Evolutionary conservation across 2,329 filamentous ascomycete genomes (phyloP).

Genomic region (Botrytis pseudocinerea): DNA sequence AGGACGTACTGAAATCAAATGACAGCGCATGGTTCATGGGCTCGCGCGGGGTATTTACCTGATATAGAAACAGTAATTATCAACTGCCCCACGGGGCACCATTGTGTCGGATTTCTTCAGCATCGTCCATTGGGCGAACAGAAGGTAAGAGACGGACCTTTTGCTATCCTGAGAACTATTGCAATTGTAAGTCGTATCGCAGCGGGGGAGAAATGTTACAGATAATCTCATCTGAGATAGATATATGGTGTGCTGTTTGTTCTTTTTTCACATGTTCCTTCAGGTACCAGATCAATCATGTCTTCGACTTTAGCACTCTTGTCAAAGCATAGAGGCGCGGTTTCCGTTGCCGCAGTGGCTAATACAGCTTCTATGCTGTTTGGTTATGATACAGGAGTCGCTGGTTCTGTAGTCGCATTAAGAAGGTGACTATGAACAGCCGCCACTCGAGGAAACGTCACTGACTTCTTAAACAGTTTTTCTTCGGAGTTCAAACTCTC

Average conservation of each 20-base stretch:
- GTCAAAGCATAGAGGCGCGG: slow-evolving; percentile 29
- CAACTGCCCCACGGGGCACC: slow-evolving; percentile 4
- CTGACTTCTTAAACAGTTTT: not conserved
- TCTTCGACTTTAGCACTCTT: slow-evolving; percentile 18
- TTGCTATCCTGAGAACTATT: not conserved
- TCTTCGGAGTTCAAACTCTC: slow-evolving; percentile 26
- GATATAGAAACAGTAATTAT: not conserved
- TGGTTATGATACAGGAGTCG: slow-evolving; percentile 35
- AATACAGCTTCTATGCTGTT: slow-evolving; percentile 33
- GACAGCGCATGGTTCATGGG: slow-evolving; percentile 9
- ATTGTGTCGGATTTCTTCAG: not conserved
- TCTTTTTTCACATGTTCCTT: not conserved
- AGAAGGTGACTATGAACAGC: slow-evolving; percentile 23
- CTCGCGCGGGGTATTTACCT: slow-evolving; percentile 1
- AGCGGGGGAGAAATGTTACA: not conserved
- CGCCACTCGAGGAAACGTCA: not conserved
- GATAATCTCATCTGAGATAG: not conserved
- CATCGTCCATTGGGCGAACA: slow-evolving; percentile 10
- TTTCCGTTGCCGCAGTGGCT: slow-evolving; percentile 28
- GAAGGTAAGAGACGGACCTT: not conserved
- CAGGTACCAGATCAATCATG: slow-evolving; percentile 12
- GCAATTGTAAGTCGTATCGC: not conserved
- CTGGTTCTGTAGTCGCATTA: slow-evolving; percentile 30
- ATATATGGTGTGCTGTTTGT: not conserved
- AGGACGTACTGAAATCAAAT: slow-evolving; percentile 2